These are phyloP conservation scores for Jaenimonas drosophilae DNA, from an alignment of 208 protist genomes.

Conservation along the genomic window DNA sequence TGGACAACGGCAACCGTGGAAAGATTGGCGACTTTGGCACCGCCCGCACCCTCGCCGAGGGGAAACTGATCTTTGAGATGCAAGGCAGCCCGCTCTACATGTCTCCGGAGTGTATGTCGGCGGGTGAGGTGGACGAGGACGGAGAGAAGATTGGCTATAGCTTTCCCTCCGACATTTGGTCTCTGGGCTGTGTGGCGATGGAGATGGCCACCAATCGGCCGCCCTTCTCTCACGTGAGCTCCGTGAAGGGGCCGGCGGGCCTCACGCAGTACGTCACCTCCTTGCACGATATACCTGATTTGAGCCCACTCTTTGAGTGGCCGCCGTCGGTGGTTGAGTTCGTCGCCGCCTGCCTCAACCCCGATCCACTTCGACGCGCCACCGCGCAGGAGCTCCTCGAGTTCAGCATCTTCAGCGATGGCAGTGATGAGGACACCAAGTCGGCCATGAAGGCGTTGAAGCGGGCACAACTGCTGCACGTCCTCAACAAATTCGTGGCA, in stretches of 20 bases:
- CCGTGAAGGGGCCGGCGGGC: constrained; percentile 54
- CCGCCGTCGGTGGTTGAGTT: constrained; percentile 71
- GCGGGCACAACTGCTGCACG: constrained; percentile 74
- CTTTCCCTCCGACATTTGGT: constrained; percentile 83
- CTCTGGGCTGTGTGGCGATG: constrained; percentile 76
- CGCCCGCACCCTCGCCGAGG: constrained; percentile 40
- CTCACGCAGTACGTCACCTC: constrained; percentile 71
- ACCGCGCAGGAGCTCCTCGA: constrained; percentile 69
- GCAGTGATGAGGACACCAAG: constrained; percentile 41
- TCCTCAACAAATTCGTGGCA: constrained; percentile 77
- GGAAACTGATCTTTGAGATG: constrained; percentile 75
- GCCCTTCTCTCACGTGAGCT: constrained; percentile 76
- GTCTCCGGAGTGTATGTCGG: constrained; percentile 83
- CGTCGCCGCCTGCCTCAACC: constrained; percentile 71
- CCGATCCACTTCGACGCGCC: constrained; percentile 48
- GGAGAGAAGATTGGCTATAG: constrained; percentile 61
- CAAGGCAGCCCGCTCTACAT: constrained; percentile 85
- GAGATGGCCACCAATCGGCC: constrained; percentile 82
- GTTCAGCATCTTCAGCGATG: constrained; percentile 68
- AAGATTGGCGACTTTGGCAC: constrained; percentile 92
- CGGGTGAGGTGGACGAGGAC: constrained; percentile 66
- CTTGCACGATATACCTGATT: constrained; percentile 75
- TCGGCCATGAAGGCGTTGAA: constrained; percentile 67
- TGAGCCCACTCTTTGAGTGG: constrained; percentile 62
- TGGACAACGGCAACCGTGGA: constrained; percentile 54